phyloP scores from a whole-genome alignment of 2,329 filamentous ascomycete species.

The Arthroderma sp. region DNA sequence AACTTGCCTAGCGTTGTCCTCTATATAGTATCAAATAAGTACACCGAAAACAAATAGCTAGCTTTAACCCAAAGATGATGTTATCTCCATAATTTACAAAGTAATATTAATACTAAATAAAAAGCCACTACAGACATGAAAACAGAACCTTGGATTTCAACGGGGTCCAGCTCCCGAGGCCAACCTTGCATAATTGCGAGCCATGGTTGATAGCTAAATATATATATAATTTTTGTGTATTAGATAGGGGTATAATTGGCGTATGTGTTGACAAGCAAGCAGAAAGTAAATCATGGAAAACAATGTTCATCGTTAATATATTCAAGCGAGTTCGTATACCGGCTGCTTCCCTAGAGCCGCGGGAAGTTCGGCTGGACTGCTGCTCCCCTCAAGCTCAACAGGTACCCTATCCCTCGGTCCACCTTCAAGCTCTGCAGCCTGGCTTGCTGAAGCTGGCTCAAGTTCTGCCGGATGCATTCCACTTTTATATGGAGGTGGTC shows the following conservation, averaged over 20 bases:
- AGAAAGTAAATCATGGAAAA: background rate
- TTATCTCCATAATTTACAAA: background rate
- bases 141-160: background rate
- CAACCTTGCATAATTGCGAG: too few relatives aligned
- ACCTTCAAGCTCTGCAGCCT: background rate
- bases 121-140: background rate
- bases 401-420: background rate
- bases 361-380: background rate
- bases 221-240: background rate
- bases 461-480: conserved; percentile 1
- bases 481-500: conserved; percentile 3
- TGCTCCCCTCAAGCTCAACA: background rate
- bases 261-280: background rate
- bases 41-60: too few relatives aligned
- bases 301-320: background rate
- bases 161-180: background rate
- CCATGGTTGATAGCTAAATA: background rate
- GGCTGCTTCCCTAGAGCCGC: background rate
- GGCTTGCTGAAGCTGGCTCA: background rate
- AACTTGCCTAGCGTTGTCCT: background rate
- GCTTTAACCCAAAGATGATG: too few relatives aligned
- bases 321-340: conserved; percentile 5
- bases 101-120: background rate
- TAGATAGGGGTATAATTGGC: background rate
- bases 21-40: too few relatives aligned